Base-by-base conservation (phyloP, 345 rosid species). In the Orychophragmus violaceus region DNA sequence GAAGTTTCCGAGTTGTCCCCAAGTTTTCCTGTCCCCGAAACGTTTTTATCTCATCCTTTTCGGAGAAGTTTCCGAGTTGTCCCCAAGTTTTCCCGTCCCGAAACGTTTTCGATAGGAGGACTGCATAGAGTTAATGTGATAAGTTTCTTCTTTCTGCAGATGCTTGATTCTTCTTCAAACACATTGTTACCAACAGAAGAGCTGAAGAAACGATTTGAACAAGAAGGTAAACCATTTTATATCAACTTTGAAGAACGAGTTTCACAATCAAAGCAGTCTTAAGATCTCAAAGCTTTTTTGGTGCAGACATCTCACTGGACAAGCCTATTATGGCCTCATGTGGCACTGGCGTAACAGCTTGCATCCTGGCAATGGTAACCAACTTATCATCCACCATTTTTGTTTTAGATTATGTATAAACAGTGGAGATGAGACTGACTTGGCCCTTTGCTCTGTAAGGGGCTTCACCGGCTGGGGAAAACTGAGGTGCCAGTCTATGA, bases 331-430 rank as follows among this genome's bases (percentile, higher is more conserved):
- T 85, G 23, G 69, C 95, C 14, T 87, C 97, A n/a, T 95, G 97
- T 11, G 99, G 99, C 25, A 95, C 96, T 22, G 99, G 99, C 0
- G 90, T 95, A 53, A 89, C 96, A 25, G 96, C 99, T 42, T 91
- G 96, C 69, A 59, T 91, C 45, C 81, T 91, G 51, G 96, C 96
- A 64, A 66, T 95, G 99, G 99, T 95, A 89, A 46, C 21, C 21
- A 21, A 27, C 16, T 11, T 42, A 54, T 16, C 35, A 32, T 11
- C 35, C 32, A 41, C 30, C 24, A 24, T 3, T 57, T 49, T 27
- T 62, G 17, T 19, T 12, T 23, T 37, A 69, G 39, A 37, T 21
- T 56, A 18, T 51, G 17, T 65, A 48, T 29, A 17, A 53, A n/a
- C 6, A 3, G n/a, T 29, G n/a, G 25, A 50, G 39, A 14, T 4